phyloP scores from a whole-genome alignment of 176 grass and related monocot species.

The Bothriochloa decipiens region DNA sequence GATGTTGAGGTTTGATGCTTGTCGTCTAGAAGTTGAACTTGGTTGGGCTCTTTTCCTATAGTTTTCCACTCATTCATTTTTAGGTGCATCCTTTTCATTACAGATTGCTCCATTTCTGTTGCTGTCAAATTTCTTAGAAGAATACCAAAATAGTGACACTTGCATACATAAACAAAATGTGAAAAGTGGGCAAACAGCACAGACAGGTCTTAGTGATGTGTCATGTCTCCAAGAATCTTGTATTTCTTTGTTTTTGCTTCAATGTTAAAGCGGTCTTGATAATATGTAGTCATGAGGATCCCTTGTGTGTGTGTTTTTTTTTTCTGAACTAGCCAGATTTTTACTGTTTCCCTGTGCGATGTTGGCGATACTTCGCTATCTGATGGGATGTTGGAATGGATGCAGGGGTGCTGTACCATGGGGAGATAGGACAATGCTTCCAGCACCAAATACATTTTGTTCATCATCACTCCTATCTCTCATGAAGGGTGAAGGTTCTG shows the following conservation, averaged over 20 bases:
- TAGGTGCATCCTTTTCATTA: no score
- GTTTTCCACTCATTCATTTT: no score
- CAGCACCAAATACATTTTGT: conserved; percentile 58
- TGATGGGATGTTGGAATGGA: conserved; percentile 24
- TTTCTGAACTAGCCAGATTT: conserved; percentile 1
- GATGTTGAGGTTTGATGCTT: no score
- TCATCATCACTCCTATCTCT: conserved; percentile 56
- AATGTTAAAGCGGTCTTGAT: background rate
- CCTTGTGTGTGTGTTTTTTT: background rate
- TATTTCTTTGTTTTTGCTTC: conserved; percentile 9
- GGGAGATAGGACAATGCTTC: conserved; percentile 40
- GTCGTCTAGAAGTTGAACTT: no score
- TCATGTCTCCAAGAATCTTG: background rate
- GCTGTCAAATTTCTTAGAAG: no score
- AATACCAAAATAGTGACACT: no score
- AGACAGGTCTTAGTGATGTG: no score
- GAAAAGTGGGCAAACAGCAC: no score
- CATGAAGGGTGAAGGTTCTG: conserved; percentile 45
- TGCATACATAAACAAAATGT: no score
- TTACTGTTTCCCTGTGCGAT: conserved; percentile 1
- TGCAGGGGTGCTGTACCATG: conserved; percentile 53
- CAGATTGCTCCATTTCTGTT: no score
- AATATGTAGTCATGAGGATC: background rate
- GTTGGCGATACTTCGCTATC: background rate
- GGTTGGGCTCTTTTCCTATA: no score